These are phyloP conservation scores for Mycena polygramma DNA, from an alignment of 768 basidiomycete species.

Conservation along the genomic window DNA sequence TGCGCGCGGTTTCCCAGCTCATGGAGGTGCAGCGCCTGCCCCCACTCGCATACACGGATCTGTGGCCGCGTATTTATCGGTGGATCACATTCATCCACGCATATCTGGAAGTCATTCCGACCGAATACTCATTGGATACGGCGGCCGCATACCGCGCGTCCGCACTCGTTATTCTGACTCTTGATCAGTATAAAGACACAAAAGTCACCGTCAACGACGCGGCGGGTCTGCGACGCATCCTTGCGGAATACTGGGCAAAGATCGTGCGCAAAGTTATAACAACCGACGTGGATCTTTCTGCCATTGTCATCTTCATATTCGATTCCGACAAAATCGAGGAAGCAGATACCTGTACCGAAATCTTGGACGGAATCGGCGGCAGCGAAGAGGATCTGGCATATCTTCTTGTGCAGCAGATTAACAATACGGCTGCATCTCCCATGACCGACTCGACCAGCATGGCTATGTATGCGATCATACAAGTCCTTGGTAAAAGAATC, in stretches of 20 bases:
- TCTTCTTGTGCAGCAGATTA: conserved; percentile 1
- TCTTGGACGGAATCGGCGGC: neutral
- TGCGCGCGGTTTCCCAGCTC: too few relatives aligned
- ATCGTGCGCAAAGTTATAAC: neutral
- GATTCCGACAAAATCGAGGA: neutral
- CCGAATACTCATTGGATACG: neutral
- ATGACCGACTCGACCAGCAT: neutral
- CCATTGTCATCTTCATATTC: neutral
- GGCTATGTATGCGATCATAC: neutral
- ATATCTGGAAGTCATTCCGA: neutral
- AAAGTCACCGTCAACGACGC: neutral
- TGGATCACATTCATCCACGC: too few relatives aligned
- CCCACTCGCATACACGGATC: neutral
- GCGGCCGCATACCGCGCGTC: neutral
- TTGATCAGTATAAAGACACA: neutral
- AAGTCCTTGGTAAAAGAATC: neutral
- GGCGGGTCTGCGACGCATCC: neutral
- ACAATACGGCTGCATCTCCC: neutral
- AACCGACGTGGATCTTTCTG: neutral
- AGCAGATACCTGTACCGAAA: neutral
- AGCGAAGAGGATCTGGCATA: neutral
- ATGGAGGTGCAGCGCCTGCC: neutral
- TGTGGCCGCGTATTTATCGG: neutral
- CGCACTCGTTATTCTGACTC: neutral
- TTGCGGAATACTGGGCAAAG: conserved; percentile 8